Base-by-base conservation (phyloP, 2,329 filamentous ascomycete genomes). In the Hypoxylon sp. region DNA sequence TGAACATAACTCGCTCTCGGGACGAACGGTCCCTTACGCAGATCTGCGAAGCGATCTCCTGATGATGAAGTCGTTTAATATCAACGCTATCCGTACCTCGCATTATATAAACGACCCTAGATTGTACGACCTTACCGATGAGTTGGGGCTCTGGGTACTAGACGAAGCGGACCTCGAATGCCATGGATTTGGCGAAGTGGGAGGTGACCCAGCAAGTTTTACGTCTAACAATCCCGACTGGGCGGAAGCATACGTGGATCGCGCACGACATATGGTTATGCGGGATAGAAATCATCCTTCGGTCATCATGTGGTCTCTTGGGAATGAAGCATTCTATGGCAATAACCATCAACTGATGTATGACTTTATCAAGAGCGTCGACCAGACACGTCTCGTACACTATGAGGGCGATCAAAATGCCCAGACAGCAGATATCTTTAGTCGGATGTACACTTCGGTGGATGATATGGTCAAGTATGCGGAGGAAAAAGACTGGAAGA, bases 251-350 rank as follows among this genome's bases (percentile, higher is more conserved):
- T 90, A 90, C 58, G 70, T 90, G 2, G 87, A 90, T 63, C 79
- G 87, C 1, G 83, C 83, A 3, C 71, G 76, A 19, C 84, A 88
- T 53, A 73, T 90, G 57, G 82, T 90, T 0, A 75, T 81, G 59
- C 76, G 87, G 7, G 75, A 77, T 55, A 77, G 75, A 58, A 78
- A 89, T 42, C 83, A 88, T 57, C 73, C 86, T 0, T 86, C 77
- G 4, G 73, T 90, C 2, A 80, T 90, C 32, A 80, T 89, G 41
- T 90, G 87, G 88, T 87, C 82, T 12, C 73, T 90, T 0, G 87
- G 87, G 0, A 90, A 90, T 49, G 87, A 90, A 63, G 78, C 86
- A 0, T 90, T 88, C 61, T 89, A 88, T 50, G 87, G 87, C 0
- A 71, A 73, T 1, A 90, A 90, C 52, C 84, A 87, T 47, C 77